Conservation (phyloP, 2,329 filamentous ascomycete species). For the Pestalotiopsis sp. region DNA sequence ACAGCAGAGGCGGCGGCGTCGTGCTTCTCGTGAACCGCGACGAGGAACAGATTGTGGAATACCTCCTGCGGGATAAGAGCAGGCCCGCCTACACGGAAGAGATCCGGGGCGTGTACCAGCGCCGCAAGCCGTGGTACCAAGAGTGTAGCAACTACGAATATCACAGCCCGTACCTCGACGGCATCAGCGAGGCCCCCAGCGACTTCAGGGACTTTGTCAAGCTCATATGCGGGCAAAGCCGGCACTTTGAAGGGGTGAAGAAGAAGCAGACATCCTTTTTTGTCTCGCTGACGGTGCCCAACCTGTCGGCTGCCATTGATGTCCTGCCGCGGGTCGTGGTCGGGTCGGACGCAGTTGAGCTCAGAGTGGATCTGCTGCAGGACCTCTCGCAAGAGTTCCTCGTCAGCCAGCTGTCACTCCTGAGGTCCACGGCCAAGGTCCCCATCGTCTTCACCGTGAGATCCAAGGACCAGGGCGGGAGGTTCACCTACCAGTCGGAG, state of each 20-base stretch:
- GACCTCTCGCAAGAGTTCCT: constrained; percentile 79
- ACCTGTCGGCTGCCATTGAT: constrained; percentile 64
- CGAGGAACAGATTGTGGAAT: constrained; percentile 85
- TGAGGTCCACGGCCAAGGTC: constrained; percentile 71
- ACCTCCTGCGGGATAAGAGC: constrained; percentile 84
- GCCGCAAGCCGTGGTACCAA: constrained; percentile 86
- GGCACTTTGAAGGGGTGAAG: constrained; percentile 57
- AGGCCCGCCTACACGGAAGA: constrained; percentile 91
- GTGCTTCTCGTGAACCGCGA: constrained; percentile 88
- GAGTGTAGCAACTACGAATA: constrained; percentile 95
- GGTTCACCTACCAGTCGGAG: constrained; percentile 77
- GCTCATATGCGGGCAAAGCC: constrained; percentile 65
- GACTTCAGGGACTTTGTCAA: constrained; percentile 77
- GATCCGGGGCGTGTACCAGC: constrained; percentile 87
- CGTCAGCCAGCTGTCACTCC: constrained; percentile 76
- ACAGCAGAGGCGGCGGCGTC: constrained; percentile 75
- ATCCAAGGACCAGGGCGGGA: constrained; percentile 83
- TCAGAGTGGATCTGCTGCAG: constrained; percentile 87
- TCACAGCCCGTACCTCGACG: constrained; percentile 70
- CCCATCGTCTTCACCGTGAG: constrained; percentile 93
- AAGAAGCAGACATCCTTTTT: constrained; percentile 84
- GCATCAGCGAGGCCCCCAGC: constrained; percentile 50
- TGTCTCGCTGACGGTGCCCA: constrained; percentile 83
- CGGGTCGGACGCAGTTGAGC: constrained; percentile 89
- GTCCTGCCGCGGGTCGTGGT: constrained; percentile 74